phyloP scores from a whole-genome alignment of 2,329 filamentous ascomycete species.

The Aureobasidium zeae region DNA sequence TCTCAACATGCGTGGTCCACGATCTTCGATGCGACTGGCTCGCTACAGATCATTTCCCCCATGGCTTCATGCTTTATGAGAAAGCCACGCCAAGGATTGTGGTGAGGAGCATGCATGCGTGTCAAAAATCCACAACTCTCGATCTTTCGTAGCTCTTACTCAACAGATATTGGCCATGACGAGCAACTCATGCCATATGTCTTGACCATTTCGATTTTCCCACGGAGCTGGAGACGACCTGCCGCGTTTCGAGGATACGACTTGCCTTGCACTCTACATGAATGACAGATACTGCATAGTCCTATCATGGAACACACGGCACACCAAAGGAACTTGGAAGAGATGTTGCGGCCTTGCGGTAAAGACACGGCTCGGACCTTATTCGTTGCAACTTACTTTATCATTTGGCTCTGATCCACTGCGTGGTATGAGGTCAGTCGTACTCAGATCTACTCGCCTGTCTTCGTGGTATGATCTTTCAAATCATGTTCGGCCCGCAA shows the following conservation, averaged over 20 bases:
- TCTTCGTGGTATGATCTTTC: neutral
- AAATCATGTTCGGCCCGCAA: neutral
- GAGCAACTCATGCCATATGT: neutral
- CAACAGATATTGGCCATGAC: slow-evolving; percentile 8
- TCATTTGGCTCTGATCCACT: neutral
- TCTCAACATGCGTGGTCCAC: neutral
- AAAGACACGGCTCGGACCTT: slow-evolving; percentile 1
- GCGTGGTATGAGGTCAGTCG: slow-evolving; percentile 9
- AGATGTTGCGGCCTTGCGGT: neutral
- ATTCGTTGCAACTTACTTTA: neutral
- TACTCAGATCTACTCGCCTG: slow-evolving; percentile 1
- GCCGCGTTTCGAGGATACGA: too few relatives aligned
- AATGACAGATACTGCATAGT: too few relatives aligned
- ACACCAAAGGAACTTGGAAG: neutral
- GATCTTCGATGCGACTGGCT: neutral
- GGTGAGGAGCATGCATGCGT: neutral
- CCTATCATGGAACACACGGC: neutral
- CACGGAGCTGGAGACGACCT: too few relatives aligned
- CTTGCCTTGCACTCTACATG: too few relatives aligned
- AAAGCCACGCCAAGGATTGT: too few relatives aligned
- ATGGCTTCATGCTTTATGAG: neutral
- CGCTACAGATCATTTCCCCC: neutral
- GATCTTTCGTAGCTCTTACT: slow-evolving; percentile 1
- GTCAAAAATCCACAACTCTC: neutral
- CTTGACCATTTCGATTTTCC: too few relatives aligned